Evolutionary conservation across 495 filamentous ascomycete species (phyloP), one percentile per base, ranked within the genome.

Genomic region (Eremomyces bilateralis): DNA sequence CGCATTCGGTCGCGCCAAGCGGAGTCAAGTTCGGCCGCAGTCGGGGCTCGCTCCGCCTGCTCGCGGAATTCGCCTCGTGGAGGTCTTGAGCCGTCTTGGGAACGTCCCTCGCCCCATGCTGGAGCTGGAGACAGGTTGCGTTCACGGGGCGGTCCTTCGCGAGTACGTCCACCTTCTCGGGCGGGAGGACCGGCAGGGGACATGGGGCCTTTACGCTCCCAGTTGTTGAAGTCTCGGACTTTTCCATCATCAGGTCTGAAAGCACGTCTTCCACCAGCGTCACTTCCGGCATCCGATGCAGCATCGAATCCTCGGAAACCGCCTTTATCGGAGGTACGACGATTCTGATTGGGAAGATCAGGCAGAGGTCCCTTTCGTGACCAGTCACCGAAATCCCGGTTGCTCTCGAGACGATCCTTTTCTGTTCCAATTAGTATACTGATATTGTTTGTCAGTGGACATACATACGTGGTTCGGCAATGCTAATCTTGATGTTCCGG

Each of bases 201-300:
- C 29, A 93, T 65, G 19, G 90, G 88, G 16, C 88, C 90, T 47
- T 82, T 85, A 36, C 88, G 78, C 54, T 93, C 85, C 88, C 88
- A 97, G 58, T 82, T 88, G 39, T 68, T 63, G 43, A 94, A 78
- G 47, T 93, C 81, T 16, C 84, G 75, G 34, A 76, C 57, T 53
- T 83, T 90, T 41, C 79, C 77, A 49, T 92, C 81, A 39, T 73
- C 71, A 41, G 61, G 58, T 40, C 54, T 57, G 33, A 57, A 56
- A 12, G 49, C 48, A 17, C 59, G 40, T 24, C 53, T 43, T 21
- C 33, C 33, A 22, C 33, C 33, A 20, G 48, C 53, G 20, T 61
- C 58, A 39, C 63, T 63, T 24, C 61, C 60, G 20, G 50, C 55
- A 32, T 65, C 64, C 16, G 54, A 57, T 5, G 22, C 41, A 36